A percentile compares a stretch with the other conserved stretches of the same genome.
These are phyloP conservation scores for Backusella tarrabulga DNA, from an alignment of 192 early-diverging fungal genomes.

Conservation along the genomic window DNA sequence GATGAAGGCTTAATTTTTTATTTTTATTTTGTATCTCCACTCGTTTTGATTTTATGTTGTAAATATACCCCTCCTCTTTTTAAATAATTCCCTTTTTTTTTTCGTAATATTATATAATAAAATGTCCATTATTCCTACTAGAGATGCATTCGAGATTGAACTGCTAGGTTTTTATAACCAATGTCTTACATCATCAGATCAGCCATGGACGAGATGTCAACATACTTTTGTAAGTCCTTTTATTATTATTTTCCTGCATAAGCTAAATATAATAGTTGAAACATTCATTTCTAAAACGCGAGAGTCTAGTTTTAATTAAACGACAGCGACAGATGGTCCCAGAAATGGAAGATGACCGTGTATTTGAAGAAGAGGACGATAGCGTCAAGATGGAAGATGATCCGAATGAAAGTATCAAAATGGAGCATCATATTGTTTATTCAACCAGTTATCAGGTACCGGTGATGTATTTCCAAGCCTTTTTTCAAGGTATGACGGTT, in stretches of 20 bases:
- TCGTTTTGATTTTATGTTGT: background rate
- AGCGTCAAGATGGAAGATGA: background rate
- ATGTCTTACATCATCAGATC: background rate
- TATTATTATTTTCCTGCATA: background rate
- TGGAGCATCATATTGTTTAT: constrained; percentile 60
- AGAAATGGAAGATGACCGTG: background rate
- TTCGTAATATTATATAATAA: background rate
- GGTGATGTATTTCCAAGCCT: constrained; percentile 60
- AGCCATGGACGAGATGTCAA: background rate
- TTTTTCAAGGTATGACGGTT: constrained; percentile 34
- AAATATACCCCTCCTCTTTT: background rate
- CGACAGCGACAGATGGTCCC: background rate
- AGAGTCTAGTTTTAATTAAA: background rate
- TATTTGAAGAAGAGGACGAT: constrained; percentile 11
- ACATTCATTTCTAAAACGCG: background rate
- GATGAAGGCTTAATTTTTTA: background rate
- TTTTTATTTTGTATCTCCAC: background rate
- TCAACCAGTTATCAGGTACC: constrained; percentile 59
- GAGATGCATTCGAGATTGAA: background rate
- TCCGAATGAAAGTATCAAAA: constrained; percentile 11
- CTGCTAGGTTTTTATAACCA: constrained; percentile 2
- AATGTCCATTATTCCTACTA: constrained; percentile 1
- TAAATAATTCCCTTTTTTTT: background rate
- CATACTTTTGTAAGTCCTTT: background rate
- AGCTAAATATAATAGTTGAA: background rate